A percentile compares a stretch with the other conserved stretches of the same genome.
These are phyloP conservation scores for Tillandsia fasciculata DNA, from an alignment of 176 grass and related monocot genomes.

Conservation along the genomic window DNA sequence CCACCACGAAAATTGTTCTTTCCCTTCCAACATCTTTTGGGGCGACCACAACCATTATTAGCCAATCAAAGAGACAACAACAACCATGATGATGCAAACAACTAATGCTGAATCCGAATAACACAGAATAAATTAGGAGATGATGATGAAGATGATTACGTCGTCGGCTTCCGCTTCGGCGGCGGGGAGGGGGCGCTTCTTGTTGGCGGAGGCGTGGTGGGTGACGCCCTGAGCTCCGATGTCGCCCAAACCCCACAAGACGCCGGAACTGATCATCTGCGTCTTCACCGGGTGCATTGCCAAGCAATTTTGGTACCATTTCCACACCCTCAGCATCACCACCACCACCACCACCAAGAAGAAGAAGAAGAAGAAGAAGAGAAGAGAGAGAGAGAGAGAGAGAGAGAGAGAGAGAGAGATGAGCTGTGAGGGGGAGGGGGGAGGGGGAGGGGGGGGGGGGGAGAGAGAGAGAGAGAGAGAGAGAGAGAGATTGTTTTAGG, in stretches of 20 bases:
- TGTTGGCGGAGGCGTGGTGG: conserved; percentile 26
- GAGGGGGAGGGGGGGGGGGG: not conserved
- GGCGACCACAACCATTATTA: too few species aligned
- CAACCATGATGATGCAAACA: too few species aligned
- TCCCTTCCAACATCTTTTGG: too few species aligned
- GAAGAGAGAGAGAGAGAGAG: not conserved
- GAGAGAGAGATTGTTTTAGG: too few species aligned
- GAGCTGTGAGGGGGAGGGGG: not conserved
- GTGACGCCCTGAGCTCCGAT: conserved; percentile 86
- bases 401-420: not conserved
- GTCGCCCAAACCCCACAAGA: conserved; percentile 85
- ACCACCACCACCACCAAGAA: conserved; percentile 15
- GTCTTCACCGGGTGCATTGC: conserved; percentile 72
- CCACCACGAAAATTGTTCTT: too few species aligned
- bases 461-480: not conserved
- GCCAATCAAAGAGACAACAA: too few species aligned
- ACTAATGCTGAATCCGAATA: too few species aligned
- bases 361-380: not conserved
- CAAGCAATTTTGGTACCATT: conserved; percentile 82
- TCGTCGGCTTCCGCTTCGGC: conserved; percentile 14
- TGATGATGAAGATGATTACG: conserved; percentile 17
- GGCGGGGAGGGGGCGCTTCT: conserved; percentile 11
- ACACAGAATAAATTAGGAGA: too few species aligned
- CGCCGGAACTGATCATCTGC: conserved; percentile 75
- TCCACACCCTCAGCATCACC: conserved; percentile 71